Evolutionary conservation across 495 filamentous ascomycete species (phyloP).

Genomic region (Apiosordaria backusii): DNA sequence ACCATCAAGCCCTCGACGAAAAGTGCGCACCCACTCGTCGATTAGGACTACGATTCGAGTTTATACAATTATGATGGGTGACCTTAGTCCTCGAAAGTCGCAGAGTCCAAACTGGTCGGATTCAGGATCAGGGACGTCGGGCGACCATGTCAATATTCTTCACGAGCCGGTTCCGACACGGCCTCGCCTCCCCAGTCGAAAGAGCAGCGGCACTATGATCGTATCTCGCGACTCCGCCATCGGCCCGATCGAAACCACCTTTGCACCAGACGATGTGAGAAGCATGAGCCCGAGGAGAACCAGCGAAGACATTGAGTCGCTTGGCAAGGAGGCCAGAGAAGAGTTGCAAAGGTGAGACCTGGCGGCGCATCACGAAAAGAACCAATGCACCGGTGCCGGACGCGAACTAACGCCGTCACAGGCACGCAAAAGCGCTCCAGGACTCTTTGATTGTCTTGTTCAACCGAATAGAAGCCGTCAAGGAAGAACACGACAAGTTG

Average conservation of each 20-base stretch:
- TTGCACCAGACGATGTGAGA: conserved; percentile 81
- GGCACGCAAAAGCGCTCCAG: conserved; percentile 84
- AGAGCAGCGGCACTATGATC: conserved; percentile 76
- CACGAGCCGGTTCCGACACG: conserved; percentile 46
- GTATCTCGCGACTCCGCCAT: conserved; percentile 71
- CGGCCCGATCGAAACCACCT: conserved; percentile 58
- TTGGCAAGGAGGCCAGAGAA: conserved; percentile 72
- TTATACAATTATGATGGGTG: conserved; percentile 22
- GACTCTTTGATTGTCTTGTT: conserved; percentile 82
- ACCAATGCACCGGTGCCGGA: background rate
- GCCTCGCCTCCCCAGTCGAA: conserved; percentile 56
- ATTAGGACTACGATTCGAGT: background rate
- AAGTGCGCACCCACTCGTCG: background rate
- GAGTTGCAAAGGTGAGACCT: conserved; percentile 53
- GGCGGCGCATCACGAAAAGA: conserved; percentile 9
- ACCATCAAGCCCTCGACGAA: background rate
- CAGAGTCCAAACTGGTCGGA: conserved; percentile 33
- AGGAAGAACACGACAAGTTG: conserved; percentile 88
- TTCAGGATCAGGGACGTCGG: conserved; percentile 38
- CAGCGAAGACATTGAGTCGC: conserved; percentile 78
- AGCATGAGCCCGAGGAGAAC: conserved; percentile 93
- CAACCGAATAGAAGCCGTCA: conserved; percentile 89
- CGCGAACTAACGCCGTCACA: conserved; percentile 37
- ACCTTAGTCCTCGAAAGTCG: conserved; percentile 15
- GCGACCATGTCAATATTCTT: conserved; percentile 31